Base-by-base conservation (phyloP, 257 asterid genomes). In the Misopates orontium region DNA sequence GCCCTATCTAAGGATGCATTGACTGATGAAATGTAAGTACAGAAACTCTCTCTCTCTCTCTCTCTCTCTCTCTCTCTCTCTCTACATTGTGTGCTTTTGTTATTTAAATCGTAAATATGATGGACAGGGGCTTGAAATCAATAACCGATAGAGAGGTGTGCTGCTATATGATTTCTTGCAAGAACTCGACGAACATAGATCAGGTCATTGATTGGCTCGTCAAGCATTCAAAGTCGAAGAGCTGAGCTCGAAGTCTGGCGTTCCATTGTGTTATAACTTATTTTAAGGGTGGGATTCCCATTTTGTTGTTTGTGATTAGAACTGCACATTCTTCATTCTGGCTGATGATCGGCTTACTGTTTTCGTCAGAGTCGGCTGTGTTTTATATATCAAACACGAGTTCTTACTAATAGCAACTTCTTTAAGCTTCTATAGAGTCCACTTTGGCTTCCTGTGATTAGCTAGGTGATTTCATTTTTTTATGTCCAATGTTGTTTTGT, bases 101-200 rank as follows among this genome's bases (percentile, higher is more conserved):
- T 28, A 2, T 3, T 28, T 28, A 2, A 28, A 57, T 15, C 19
- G 17, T n/a, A 2, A 23, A n/a, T 10, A 12, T 20, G 49, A 17
- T 17, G 41, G 76, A 79, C 85, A 93, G 99, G 99, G 99, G 60
- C 57, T 81, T 93, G 60, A 84, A 83, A 69, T 82, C 90, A 1
- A 82, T 93, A 31, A 82, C 95, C 13, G 96, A 90, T 59, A 80
- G 99, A 74, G 99, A 93, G 79, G 99, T 93, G 0, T 93, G 97
- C 87, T 90, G 99, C 92, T 90, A 75, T 70, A 90, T 93, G 97
- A 90, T 93, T 79, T 93, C 99, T 15, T 93, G 99, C 95, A 90
- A 90, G 83, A 87, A 86, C 81, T 93, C 95, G 1, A 87, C 96
- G 28, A 93, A 93, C 73, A 93, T 93, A 44, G 97, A 93, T 71